Conservation (phyloP, 768 basidiomycete genomes). For the Hortiboletus campestris region DNA sequence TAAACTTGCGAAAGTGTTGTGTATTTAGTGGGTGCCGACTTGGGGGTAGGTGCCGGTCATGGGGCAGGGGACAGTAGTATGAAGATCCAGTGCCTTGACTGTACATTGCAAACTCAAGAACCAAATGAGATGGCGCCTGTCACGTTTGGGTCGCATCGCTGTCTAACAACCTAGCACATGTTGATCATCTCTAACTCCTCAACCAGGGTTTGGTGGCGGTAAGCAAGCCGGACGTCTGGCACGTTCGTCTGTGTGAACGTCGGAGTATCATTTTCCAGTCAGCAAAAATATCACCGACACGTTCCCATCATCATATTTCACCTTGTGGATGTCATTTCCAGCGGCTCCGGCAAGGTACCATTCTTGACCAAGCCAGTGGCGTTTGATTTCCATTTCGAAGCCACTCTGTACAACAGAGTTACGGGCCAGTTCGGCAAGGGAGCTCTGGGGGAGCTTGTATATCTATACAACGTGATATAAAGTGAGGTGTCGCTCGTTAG, state of each 20-base stretch:
- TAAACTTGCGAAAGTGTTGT: too few relatives aligned
- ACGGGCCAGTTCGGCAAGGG: slow-evolving; percentile 94
- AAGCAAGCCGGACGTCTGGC: slow-evolving; percentile 86
- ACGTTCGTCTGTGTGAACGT: slow-evolving; percentile 79
- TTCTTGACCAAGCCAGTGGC: slow-evolving; percentile 88
- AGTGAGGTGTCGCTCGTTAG: not conserved
- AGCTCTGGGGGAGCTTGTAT: slow-evolving; percentile 93
- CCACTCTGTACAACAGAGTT: slow-evolving; percentile 97
- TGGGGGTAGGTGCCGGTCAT: too few relatives aligned
- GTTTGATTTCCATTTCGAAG: slow-evolving; percentile 97
- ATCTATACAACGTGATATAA: slow-evolving; percentile 51
- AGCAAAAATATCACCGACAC: slow-evolving; percentile 1
- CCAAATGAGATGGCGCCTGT: not conserved
- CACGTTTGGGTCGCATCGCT: not conserved
- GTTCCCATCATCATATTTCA: slow-evolving; percentile 28
- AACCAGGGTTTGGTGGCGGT: slow-evolving; percentile 83
- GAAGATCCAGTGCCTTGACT: too few relatives aligned
- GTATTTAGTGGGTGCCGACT: too few relatives aligned
- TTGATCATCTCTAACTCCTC: slow-evolving; percentile 79
- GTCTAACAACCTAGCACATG: slow-evolving; percentile 14
- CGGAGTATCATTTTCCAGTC: not conserved
- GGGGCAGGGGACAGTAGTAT: too few relatives aligned
- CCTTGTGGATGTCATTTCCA: slow-evolving; percentile 97
- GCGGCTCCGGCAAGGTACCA: slow-evolving; percentile 93
- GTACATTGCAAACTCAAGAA: not conserved